phyloP scores from a whole-genome alignment of 257 asterid species.

The Mentha longifolia region DNA sequence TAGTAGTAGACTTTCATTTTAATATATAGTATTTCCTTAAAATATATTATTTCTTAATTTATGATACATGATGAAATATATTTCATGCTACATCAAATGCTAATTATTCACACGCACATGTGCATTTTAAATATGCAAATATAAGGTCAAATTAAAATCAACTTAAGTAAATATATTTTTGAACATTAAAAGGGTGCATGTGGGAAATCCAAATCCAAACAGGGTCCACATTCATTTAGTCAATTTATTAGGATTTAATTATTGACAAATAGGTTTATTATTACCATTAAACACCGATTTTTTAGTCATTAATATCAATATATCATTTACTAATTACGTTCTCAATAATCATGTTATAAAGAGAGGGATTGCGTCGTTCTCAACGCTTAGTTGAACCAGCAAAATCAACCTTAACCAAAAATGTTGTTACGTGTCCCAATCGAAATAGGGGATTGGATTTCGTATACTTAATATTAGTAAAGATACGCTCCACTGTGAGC shows the following conservation, averaged over 20 bases:
- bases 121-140: no score
- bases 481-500: no score
- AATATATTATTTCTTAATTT: no score
- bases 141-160: no score
- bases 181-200: slow-evolving; percentile 3
- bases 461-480: not conserved
- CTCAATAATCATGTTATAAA: not conserved
- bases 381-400: slow-evolving; percentile 23
- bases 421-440: slow-evolving; percentile 18
- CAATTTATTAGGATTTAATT: not conserved
- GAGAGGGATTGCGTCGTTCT: slow-evolving; percentile 9
- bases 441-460: not conserved
- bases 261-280: not conserved
- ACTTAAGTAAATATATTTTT: not conserved
- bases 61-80: no score
- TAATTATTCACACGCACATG: no score
- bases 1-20: not conserved
- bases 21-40: no score
- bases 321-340: not conserved
- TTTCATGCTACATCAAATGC: no score
- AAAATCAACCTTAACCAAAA: slow-evolving; percentile 16
- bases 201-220: not conserved
- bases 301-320: not conserved
- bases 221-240: not conserved
- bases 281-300: not conserved